Base-by-base conservation (phyloP, 1,139 yeast genomes). In the Taphrina pruni region DNA sequence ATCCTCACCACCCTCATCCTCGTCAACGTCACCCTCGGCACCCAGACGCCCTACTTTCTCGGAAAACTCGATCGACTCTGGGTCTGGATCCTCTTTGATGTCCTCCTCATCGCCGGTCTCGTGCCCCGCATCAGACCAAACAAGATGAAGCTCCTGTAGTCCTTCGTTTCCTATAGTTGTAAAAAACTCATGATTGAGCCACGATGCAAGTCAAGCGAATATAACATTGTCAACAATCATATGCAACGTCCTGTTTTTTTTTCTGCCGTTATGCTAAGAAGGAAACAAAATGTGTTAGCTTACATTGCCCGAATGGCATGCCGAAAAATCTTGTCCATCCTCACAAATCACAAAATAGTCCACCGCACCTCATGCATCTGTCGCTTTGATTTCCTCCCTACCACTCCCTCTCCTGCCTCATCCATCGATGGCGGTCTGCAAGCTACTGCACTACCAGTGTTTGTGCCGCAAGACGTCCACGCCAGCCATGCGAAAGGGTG, bases 11-110 rank as follows among this genome's bases (percentile, higher is more conserved):
- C 56, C 7, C 66, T 75, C 57, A 61, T 73, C 14, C 64, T 72
- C 9, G 41, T 71, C 17, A 76, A 78, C 0, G 71, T 74, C 8
- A 57, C 74, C 20, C 72, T 75, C 50, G 75, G 78, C 1, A 71
- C 77, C 14, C 73, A 74, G 55, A 74, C 78, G 2, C 74, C 72
- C 57, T 77, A 61, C 56, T 54, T 65, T 38, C n/a, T 26, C 36
- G 64, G 57, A 17, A 52, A 39, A 61, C 36, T 36, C 32, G 51
- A 66, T 14, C 58, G 48, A 48, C 43, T 58, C 17, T 65, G 70
- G 68, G 66, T 55, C 39, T 65, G 65, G 70, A 54, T 60, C 41
- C 57, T 46, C 50, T 64, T 46, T 35, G 66, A 51, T 14, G 50
- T 45, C 41, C 65, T 48, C 56, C 72, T 69, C 35, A 48, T 70